These are phyloP conservation scores for Geotrichum macrosporum DNA, from an alignment of 1,139 yeast genomes.

Conservation along the genomic window DNA sequence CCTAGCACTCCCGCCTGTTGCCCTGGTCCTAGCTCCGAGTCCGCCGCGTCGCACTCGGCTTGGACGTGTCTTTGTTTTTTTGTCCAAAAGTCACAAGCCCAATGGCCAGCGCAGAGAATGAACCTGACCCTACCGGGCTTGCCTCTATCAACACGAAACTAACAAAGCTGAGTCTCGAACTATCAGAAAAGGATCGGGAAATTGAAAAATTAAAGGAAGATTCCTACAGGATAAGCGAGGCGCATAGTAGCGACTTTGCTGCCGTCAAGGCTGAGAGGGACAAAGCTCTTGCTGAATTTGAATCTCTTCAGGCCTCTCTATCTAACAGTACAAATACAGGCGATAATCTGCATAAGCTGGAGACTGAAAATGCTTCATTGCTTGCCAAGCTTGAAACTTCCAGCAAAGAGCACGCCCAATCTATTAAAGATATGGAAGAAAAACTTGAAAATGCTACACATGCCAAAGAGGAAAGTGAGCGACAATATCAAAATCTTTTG, in stretches of 20 bases:
- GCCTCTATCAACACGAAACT: conserved; percentile 25
- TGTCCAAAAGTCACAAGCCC: too few species aligned
- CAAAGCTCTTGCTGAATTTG: conserved; percentile 25
- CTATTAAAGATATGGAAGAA: conserved; percentile 7
- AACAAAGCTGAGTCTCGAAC: conserved; percentile 18
- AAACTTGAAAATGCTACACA: conserved; percentile 17
- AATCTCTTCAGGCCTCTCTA: neutral
- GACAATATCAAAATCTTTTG: conserved; percentile 69
- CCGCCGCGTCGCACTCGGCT: too few species aligned
- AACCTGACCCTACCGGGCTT: conserved; percentile 38
- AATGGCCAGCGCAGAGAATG: too few species aligned
- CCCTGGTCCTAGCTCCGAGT: too few species aligned
- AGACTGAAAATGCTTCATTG: neutral
- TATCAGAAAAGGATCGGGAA: conserved; percentile 16
- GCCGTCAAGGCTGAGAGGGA: neutral
- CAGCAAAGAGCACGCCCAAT: conserved; percentile 1
- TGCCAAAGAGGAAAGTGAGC: conserved; percentile 56
- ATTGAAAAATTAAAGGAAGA: neutral
- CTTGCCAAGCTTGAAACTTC: neutral
- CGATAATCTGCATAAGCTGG: neutral
- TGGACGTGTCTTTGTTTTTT: too few species aligned
- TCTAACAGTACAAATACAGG: conserved; percentile 1
- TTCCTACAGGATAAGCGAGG: neutral
- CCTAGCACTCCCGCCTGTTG: too few species aligned
- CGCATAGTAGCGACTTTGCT: neutral